Evolutionary conservation across 805 yeast species (phyloP).

Genomic region (Lipomyces chichibuensis): DNA sequence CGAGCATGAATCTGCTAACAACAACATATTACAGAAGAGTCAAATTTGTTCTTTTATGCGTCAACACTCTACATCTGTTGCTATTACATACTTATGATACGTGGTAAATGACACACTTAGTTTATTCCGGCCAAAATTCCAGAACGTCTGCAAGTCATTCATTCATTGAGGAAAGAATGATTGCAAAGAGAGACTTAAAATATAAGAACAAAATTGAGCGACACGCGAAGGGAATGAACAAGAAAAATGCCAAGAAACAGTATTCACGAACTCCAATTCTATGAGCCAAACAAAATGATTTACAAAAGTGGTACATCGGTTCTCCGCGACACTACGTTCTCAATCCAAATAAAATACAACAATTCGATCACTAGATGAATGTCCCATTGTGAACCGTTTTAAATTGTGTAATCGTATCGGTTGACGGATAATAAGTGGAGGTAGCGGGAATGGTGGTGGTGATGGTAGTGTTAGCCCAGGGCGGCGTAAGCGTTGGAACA

Average conservation of each 20-base stretch:
- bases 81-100: no score
- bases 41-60: no score
- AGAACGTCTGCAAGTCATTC: no score
- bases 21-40: no score
- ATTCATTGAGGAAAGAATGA: no score
- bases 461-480: constrained; percentile 19
- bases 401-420: not conserved
- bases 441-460: not conserved
- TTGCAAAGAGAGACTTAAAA: no score
- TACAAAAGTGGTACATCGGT: not conserved
- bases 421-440: not conserved
- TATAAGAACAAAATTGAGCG: not conserved
- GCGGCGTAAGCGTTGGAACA: constrained; percentile 9
- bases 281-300: not conserved
- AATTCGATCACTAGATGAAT: not conserved
- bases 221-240: not conserved
- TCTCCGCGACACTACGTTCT: not conserved
- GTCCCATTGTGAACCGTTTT: not conserved
- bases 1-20: no score
- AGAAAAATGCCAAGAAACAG: not conserved
- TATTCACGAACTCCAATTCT: not conserved
- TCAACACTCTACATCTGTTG: no score
- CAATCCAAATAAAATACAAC: not conserved
- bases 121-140: no score
- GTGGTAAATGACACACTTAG: no score